Conservation (phyloP, 2,329 filamentous ascomycete genomes). For the Cadophora luteo-olivacea region DNA sequence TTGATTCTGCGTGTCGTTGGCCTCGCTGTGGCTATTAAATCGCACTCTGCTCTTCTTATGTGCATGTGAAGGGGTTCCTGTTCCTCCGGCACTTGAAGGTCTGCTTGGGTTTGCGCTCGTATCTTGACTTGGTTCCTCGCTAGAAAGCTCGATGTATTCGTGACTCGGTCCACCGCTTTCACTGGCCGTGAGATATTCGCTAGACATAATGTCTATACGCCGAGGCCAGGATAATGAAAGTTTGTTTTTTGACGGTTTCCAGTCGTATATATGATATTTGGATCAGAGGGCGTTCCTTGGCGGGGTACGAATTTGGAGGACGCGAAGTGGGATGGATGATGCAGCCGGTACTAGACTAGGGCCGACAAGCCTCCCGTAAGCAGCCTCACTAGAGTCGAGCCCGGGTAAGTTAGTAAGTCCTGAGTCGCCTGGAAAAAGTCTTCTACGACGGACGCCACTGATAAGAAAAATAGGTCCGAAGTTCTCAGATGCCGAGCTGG, state of each 20-base stretch:
- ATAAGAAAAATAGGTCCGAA: conserved; percentile 22
- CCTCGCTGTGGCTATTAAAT: conserved; percentile 44
- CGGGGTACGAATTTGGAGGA: conserved; percentile 4
- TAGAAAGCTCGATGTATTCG: conserved; percentile 32
- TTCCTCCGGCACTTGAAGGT: conserved; percentile 35
- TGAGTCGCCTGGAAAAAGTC: conserved; percentile 9
- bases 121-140: conserved; percentile 31
- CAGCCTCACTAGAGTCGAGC: conserved; percentile 2
- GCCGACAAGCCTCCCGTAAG: not conserved
- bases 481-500: not conserved
- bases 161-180: conserved; percentile 29
- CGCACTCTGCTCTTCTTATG: conserved; percentile 40
- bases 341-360: not conserved
- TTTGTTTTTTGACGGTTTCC: not conserved
- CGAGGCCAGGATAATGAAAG: not conserved
- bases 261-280: not conserved
- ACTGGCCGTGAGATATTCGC: conserved; percentile 34
- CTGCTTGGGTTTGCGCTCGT: conserved; percentile 38
- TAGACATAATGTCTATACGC: conserved; percentile 32
- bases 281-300: conserved; percentile 6
- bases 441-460: conserved; percentile 18
- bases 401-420: not conserved
- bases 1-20: conserved; percentile 41
- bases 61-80: conserved; percentile 21
- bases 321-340: conserved; percentile 11